Base-by-base conservation (phyloP, 257 asterid genomes). In the Linderniella brevidens region DNA sequence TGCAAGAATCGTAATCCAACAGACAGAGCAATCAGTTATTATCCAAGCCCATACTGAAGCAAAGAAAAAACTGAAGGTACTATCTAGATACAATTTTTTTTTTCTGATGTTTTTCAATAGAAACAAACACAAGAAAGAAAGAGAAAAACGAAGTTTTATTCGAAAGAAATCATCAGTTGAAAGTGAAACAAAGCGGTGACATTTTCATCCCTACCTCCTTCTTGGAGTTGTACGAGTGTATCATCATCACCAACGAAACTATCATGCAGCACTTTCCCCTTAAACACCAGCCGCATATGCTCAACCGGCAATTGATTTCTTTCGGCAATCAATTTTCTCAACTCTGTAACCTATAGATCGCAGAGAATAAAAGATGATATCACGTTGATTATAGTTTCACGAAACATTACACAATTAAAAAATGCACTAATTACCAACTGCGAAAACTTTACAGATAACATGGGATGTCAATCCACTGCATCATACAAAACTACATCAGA, bases 251-350 rank as follows among this genome's bases (percentile, higher is more conserved):
- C 86, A 59, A 63, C 51, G 50, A 56, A 48, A 62, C 53, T 54
- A 51, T 82, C 94, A 9, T 63, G 81, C 75, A 86, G 64, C 57
- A 74, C 92, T 40, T 69, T 73, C 49, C 96, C 96, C 49, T 51
- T 72, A 55, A 77, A 79, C 64, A 86, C 73, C 54, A 86, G 86
- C 49, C 61, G 70, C 75, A 76, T 59, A 45, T 72, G 73, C 48
- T 76, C 79, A 10, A 62, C 41, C 41, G 71, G 80, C 60, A 75
- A 55, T 42, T 70, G 63, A 42, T 68, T 69, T 54, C 62, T 63
- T 55, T 49, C 71, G 53, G 88, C 76, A 53, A 86, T 65, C 86
- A 76, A 47, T 65, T 64, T 74, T 58, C 96, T 77, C 83, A 86
- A 72, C 60, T 78, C 93, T 68, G 29, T 63, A 60, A 81, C 96